Evolutionary conservation across 352 stramenopile genomes (phyloP).

Genomic region (Phytophthora quininea): DNA sequence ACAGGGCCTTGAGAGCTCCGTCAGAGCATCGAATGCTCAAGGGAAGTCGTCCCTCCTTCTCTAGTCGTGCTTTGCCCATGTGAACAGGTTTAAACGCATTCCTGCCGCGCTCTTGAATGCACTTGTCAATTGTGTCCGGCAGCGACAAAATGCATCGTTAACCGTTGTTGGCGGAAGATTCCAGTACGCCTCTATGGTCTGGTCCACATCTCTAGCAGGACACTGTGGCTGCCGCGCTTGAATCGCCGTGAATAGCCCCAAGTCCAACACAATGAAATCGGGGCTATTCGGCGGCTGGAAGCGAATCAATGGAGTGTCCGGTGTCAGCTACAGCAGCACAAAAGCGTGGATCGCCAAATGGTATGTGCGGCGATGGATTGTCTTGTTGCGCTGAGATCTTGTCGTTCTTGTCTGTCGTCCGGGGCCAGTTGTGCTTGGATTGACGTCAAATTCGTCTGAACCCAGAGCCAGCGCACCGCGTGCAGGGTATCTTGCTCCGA

Average conservation of each 20-base stretch:
- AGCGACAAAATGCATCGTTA: conserved; percentile 13
- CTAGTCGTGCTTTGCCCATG: conserved; percentile 13
- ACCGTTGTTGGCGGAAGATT: conserved; percentile 6
- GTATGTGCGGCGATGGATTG: conserved; percentile 2
- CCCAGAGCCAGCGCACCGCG: no score
- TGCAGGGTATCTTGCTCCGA: no score
- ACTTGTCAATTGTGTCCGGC: conserved; percentile 15
- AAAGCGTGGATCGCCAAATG: neutral
- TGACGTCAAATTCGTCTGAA: no score
- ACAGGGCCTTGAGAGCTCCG: neutral
- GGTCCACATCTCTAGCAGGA: neutral
- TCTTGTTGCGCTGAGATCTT: conserved; percentile 1
- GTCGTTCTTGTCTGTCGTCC: no score
- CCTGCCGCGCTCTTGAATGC: conserved; percentile 5
- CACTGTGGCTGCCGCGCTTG: neutral
- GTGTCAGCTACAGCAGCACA: neutral
- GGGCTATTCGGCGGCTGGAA: conserved; percentile 12
- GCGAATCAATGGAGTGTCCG: neutral
- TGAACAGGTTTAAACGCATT: conserved; percentile 8
- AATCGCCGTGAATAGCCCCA: conserved; percentile 8
- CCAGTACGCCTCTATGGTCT: conserved; percentile 10
- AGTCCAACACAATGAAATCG: conserved; percentile 6
- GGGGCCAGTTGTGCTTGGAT: no score
- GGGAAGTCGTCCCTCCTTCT: conserved; percentile 25
- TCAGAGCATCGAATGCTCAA: neutral